phyloP scores from a whole-genome alignment of 1,284 basidiomycete genomes.

The Cutaneotrichosporon arboriforme region DNA sequence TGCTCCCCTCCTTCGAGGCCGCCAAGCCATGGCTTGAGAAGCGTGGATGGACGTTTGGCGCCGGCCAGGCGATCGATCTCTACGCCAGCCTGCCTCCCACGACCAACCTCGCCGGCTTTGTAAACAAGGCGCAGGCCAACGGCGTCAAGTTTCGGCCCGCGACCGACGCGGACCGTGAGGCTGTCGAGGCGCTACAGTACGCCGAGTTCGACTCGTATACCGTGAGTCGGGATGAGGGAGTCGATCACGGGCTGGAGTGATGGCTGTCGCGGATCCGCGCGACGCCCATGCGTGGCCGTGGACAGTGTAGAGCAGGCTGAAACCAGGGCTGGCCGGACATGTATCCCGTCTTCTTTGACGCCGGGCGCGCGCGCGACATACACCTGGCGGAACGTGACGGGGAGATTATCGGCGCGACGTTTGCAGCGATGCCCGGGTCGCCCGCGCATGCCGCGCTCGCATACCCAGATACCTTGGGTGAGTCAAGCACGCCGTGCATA shows the following conservation, averaged over 20 bases:
- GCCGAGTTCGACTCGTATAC: conserved; percentile 19
- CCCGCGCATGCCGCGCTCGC: conserved; percentile 11
- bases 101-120: conserved; percentile 9
- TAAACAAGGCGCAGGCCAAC: conserved; percentile 3
- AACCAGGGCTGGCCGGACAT: conserved; percentile 28
- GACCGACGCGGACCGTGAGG: conserved; percentile 5
- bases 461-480: conserved; percentile 20
- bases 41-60: conserved; percentile 15
- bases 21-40: conserved; percentile 13
- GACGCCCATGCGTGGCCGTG: no score
- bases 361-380: conserved; percentile 17
- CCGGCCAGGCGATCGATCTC: conserved; percentile 8
- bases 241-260: no score
- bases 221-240: conserved; percentile 9
- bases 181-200: conserved; percentile 17
- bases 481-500: no score
- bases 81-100: conserved; percentile 4
- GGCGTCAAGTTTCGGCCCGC: conserved; percentile 19
- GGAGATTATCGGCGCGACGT: conserved; percentile 18
- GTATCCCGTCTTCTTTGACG: conserved; percentile 16
- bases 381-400: conserved; percentile 14
- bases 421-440: conserved; percentile 12
- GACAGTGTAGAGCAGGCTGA: no score
- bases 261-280: no score
- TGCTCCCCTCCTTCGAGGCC: conserved; percentile 7